Conservation (phyloP, 495 filamentous ascomycete species). For the Oleoguttula mirabilis region DNA sequence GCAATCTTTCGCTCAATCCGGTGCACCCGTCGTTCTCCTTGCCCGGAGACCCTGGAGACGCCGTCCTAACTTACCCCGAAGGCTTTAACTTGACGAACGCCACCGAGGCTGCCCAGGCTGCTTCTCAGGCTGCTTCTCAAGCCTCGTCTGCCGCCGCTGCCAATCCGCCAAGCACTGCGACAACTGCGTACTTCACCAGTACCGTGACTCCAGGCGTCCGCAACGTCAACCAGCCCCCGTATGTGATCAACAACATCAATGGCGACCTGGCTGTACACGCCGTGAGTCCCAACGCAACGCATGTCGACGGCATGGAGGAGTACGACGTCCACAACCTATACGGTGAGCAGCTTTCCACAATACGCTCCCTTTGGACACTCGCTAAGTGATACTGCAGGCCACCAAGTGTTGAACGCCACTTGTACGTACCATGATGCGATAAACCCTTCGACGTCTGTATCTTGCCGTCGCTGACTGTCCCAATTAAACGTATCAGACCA, state of each 20-base stretch:
- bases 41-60: conserved; percentile 43
- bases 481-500: conserved; percentile 40
- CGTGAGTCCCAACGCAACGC: conserved; percentile 66
- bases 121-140: conserved; percentile 41
- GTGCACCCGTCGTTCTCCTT: conserved; percentile 55
- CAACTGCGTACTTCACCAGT: conserved; percentile 44
- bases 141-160: conserved; percentile 34
- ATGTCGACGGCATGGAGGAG: conserved; percentile 55
- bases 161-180: conserved; percentile 30
- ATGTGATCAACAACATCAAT: conserved; percentile 68
- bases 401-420: conserved; percentile 68
- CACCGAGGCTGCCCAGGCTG: conserved; percentile 53
- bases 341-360: neutral
- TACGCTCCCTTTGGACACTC: too few species aligned
- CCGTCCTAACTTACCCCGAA: conserved; percentile 53
- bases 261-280: conserved; percentile 64
- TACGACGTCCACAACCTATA: conserved; percentile 51
- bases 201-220: conserved; percentile 57
- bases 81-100: conserved; percentile 58
- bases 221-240: conserved; percentile 70
- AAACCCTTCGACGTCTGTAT: too few species aligned
- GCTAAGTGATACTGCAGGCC: too few species aligned
- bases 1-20: conserved; percentile 57
- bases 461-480: too few species aligned
- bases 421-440: too few species aligned